Percentiles rank a stretch among this genome's conserved stretches.
Conservation (phyloP, 1,139 yeast genomes). For the Entelexis sorbosivorans region DNA sequence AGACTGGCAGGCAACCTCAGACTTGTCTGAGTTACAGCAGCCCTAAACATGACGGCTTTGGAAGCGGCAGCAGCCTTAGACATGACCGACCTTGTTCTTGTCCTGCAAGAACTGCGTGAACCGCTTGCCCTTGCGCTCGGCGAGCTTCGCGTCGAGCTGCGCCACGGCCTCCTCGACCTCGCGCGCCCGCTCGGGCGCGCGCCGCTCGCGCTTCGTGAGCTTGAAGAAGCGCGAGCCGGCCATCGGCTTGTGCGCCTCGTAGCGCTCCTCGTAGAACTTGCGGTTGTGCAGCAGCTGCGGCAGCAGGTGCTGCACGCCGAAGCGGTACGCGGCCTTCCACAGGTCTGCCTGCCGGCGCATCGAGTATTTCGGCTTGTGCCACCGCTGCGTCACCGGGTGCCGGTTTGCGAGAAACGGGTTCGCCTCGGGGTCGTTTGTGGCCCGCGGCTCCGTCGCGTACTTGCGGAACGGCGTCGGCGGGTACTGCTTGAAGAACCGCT, state of each 20-base stretch:
- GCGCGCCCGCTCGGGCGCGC: constrained; percentile 48
- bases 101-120: constrained; percentile 23
- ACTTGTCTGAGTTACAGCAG: no score
- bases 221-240: constrained; percentile 70
- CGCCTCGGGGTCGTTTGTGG: constrained; percentile 51
- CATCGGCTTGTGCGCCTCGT: constrained; percentile 50
- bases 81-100: constrained; percentile 19
- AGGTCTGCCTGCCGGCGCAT: constrained; percentile 76
- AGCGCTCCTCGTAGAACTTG: constrained; percentile 71
- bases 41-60: no score
- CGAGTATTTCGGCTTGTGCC: constrained; percentile 72
- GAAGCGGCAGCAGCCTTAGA: constrained; percentile 3
- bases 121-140: constrained; percentile 33
- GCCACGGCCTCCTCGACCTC: constrained; percentile 55
- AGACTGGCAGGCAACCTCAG: no score
- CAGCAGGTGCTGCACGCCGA: constrained; percentile 66
- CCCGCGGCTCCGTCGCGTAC: constrained; percentile 56
- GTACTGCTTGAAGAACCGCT: constrained; percentile 63
- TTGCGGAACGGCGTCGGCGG: constrained; percentile 75
- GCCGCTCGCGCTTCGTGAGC: constrained; percentile 72
- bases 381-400: constrained; percentile 66
- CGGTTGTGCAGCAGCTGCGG: constrained; percentile 61
- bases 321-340: constrained; percentile 70
- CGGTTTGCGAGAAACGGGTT: constrained; percentile 85
- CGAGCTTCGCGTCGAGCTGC: constrained; percentile 61